Evolutionary conservation across 345 rosid species (phyloP).

Genomic region (Eucalyptus albens): DNA sequence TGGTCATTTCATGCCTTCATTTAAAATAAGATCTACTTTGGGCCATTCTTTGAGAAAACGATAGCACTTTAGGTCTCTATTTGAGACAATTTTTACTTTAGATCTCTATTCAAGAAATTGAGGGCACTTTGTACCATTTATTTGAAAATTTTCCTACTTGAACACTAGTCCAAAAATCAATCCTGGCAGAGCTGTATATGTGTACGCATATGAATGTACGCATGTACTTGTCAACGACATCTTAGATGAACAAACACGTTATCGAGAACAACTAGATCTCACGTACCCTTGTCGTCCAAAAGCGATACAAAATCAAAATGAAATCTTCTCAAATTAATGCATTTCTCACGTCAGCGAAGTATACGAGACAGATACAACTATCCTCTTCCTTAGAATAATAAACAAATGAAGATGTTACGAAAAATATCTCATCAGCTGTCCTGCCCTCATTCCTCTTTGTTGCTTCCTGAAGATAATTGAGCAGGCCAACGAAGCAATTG

Average conservation of each 20-base stretch:
- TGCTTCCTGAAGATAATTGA: not conserved
- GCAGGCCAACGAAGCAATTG: not conserved
- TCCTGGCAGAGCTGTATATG: not conserved
- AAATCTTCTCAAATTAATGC: not conserved
- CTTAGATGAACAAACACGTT: no score
- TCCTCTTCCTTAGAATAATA: not conserved
- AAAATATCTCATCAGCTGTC: not conserved
- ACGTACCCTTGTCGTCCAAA: not conserved
- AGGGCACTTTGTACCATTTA: fast-evolving
- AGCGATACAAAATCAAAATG: not conserved
- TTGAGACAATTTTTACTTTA: no score
- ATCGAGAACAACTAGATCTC: not conserved
- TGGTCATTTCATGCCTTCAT: fast-evolving
- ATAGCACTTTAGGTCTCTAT: fast-evolving
- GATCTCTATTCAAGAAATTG: fast-evolving
- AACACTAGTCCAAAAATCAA: no score
- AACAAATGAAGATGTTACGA: not conserved
- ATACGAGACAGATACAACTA: not conserved
- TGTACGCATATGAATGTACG: not conserved
- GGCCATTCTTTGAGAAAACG: fast-evolving
- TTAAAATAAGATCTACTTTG: fast-evolving
- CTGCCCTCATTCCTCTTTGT: not conserved
- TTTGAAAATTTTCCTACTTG: no score
- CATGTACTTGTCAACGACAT: not conserved
- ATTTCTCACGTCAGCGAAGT: not conserved